Base-by-base conservation (phyloP, 805 yeast species). In the Blastobotrys muscicola region DNA sequence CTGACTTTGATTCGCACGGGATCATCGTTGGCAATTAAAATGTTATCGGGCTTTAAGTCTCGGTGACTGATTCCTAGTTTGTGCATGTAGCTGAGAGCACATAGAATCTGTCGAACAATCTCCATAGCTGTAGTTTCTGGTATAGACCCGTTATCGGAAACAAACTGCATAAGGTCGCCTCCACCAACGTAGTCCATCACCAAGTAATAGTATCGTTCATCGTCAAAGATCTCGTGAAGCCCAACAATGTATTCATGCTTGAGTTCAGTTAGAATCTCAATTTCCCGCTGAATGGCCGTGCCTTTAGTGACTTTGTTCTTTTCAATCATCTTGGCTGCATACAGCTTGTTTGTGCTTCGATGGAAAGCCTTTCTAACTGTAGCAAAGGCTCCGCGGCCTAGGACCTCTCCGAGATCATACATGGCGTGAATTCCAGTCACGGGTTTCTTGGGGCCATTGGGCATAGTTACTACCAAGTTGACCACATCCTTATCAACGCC, bases 301-400 rank as follows among this genome's bases (percentile, higher is more conserved):
- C 81, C 69, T 39, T 83, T 84, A 45, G 79, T 69, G 39, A 90
- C 77, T 55, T 86, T 85, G 44, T 85, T 70, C 54, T 89, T 79
- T 43, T 82, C 79, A 32, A 92, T 89, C 47, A 92, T 86, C 58
- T 92, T 92, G 12, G 85, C 94, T 0, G 98, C 98, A 61, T 69
- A 87, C 4, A 90, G 75, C 51, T 80, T 78, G 10, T 97, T 97
- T 0, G 95, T 78, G 5, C 76, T 64, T 48, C 97, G 73, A 56
- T 87, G 92, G 1, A 89, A 78, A 3, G 94, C 96, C 58, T 85
- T 85, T 52, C 86, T 82, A 26, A 92, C 98, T 1, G 89, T 83
- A 4, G 97, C 97, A 71, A 90, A 90, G 8, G 97, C 97, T n/a
- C 98, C 98, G 54, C 86, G 92, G 1, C 98, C 98, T 1, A 90